Base-by-base conservation (phyloP, 164 flowering plant species). In the Litsea cubeba region DNA sequence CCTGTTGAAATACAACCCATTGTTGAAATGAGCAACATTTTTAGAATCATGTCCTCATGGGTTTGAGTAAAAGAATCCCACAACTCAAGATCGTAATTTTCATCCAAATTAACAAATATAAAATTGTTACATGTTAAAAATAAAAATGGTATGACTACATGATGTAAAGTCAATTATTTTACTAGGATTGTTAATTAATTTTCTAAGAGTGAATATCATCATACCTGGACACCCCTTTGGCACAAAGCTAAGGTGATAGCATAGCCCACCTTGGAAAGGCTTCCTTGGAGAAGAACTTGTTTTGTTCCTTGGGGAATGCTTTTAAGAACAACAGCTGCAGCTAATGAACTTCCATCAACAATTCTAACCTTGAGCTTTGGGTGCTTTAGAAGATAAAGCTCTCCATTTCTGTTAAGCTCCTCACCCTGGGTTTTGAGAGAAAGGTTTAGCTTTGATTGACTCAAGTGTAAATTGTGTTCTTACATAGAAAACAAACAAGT, bases 291-390 rank as follows among this genome's bases (percentile, higher is more conserved):
- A 15, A 88, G 74, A 3, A 91, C 90, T 80, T 83, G 82, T 10
- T 80, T 81, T 69, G 89, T 82, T 54, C 82, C 89, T 54, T 82
- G 76, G 0, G 96, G 93, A 63, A 89, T 86, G 81, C 76, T 83
- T 57, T 89, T 85, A 10, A 90, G 67, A 24, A 88, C 86, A 15
- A 84, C 72, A 5, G 85, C 91, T 51, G 79, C 91, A 0, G 87
- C 92, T 40, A 89, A 79, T 51, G 86, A 83, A 40, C 85, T 88
- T 7, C 91, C 90, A 81, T 86, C 88, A 30, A 91, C 92, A 14
- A 91, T 23, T 81, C 80, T 88, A 35, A 88, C 71, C 65, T 83
- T 90, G 46, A 90, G 81, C 12, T 87, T 51, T 3, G 88, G 90
- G 66, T 84, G 58, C 80, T 70, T 88, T 49, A 79, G 77, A 3